Conservation (phyloP, 176 grass and related monocot species). For the Tuctoria greenei region DNA sequence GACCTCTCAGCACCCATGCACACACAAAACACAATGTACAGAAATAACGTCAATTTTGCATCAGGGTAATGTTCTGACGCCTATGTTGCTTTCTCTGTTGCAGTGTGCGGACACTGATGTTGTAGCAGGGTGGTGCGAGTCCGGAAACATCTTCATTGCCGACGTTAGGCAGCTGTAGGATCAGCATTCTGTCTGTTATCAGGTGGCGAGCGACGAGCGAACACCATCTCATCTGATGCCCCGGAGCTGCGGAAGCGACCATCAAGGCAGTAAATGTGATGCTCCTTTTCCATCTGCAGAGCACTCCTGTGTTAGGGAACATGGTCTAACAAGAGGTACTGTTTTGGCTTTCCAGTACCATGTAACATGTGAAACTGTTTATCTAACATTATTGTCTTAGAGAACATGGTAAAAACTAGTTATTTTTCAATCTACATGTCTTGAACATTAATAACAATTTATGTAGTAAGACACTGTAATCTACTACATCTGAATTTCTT, state of each 20-base stretch:
- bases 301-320: neutral
- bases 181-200: neutral
- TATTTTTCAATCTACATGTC: neutral
- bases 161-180: slow-evolving; percentile 52
- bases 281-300: neutral
- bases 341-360: neutral
- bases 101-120: slow-evolving; percentile 71
- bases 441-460: neutral
- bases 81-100: slow-evolving; percentile 13
- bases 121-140: slow-evolving; percentile 80
- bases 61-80: neutral
- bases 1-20: neutral
- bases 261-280: neutral
- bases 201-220: neutral
- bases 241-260: neutral
- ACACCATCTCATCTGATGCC: neutral
- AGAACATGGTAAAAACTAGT: neutral
- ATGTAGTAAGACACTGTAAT: neutral
- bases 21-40: neutral
- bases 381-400: neutral
- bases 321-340: neutral
- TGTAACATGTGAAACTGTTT: neutral
- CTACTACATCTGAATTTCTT: neutral
- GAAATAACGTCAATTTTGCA: neutral
- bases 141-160: slow-evolving; percentile 74